Evolutionary conservation across 2,329 filamentous ascomycete genomes (phyloP).

Genomic region (Trichoderma afroharzianum): DNA sequence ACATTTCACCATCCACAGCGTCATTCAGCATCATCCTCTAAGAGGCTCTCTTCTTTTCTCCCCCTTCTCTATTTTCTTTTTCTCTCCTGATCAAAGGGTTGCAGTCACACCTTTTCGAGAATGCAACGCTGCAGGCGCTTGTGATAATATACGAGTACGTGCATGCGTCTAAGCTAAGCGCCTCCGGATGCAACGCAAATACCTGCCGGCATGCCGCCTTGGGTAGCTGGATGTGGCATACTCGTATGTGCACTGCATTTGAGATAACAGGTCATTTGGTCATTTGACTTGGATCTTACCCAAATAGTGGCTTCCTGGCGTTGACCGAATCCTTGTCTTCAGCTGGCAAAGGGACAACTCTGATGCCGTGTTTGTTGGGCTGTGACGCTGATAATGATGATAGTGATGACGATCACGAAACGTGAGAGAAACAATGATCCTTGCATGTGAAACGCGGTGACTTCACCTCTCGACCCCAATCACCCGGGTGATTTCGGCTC

Average conservation of each 20-base stretch:
- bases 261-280: not conserved
- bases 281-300: not conserved
- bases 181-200: not conserved
- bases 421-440: not conserved
- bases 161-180: not conserved
- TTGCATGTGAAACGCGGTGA: not conserved
- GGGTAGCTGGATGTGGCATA: not conserved
- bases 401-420: not conserved
- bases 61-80: not conserved
- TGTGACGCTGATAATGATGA: not conserved
- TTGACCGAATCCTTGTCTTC: not conserved
- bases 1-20: not conserved
- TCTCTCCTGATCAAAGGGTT: not conserved
- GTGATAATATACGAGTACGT: not conserved
- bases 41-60: not conserved
- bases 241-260: not conserved
- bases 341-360: not conserved
- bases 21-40: not conserved
- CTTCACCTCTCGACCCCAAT: not conserved
- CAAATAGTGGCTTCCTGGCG: not conserved
- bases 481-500: not conserved
- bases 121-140: not conserved
- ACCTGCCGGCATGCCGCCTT: not conserved
- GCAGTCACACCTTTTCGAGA: not conserved
- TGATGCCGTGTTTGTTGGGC: not conserved